Base-by-base conservation (phyloP, 2,329 filamentous ascomycete species). In the Emericellopsis atlantica region DNA sequence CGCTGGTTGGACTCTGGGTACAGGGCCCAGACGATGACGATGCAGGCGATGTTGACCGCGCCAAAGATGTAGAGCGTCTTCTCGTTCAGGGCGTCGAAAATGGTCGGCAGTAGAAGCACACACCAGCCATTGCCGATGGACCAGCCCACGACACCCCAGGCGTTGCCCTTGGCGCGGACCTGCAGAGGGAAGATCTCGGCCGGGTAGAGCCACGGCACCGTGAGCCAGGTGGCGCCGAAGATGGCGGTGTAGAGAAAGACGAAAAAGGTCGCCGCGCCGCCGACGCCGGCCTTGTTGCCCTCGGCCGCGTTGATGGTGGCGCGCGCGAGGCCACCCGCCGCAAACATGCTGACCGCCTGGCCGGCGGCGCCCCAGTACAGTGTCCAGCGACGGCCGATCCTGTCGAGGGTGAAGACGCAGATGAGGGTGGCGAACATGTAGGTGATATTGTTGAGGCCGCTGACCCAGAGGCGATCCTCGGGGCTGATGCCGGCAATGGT, bases 61-160 rank as follows among this genome's bases (percentile, higher is more conserved):
- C 72, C 83, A 49, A 87, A 88, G 39, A 88, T 78, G 53, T 85
- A 83, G 1, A 86, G 64, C 0, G 81, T 86, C 51, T 83, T 84
- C 46, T 84, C 79, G 18, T 72, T 69, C 40, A 87, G 75, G 6
- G 67, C 63, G 42, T 66, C 59, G 52, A 84, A 81, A 59, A 80
- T 79, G n/a, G 70, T 64, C 0, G 74, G 74, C 8, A 70, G 68
- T 1, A 78, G 58, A 0, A 78, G 62, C 1, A 59, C 58, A 29
- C 43, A 42, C 76, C 78, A 83, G 14, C 80, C 81, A 47, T 85
- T 85, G 0, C 83, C 82, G 39, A 87, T 84, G 12, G 69, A 75
- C 83, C 82, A 88, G 0, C 83, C 82, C 0, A 85, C 72, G 0
- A 87, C 81, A 16, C 83, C 81, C 72, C 76, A 86, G 0, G 82